Evolutionary conservation across 441 rosid genomes (phyloP), one percentile per base, ranked within the genome.

Genomic region (Adansonia rubrostipa): DNA sequence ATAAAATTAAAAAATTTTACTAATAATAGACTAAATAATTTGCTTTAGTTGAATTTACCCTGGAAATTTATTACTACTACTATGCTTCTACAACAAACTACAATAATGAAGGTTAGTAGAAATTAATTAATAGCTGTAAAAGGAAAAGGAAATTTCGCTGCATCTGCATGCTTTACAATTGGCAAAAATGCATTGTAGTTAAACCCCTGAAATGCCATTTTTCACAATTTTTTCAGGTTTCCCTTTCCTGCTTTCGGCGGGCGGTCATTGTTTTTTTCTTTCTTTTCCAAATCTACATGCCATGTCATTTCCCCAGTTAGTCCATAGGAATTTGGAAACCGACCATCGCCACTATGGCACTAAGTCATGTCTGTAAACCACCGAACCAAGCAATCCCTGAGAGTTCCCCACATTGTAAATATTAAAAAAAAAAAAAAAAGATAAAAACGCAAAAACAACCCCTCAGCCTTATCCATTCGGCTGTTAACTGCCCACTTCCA

Each of bases 391-490:
- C 66, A 28, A 28, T 28, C 33, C 51, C 3, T 5, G 53, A 33
- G 10, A 50, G 33, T 4, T 48, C 17, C 17, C 70, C 70, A 36
- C 48, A 9, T 36, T 40, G 13, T 54, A 54, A 54, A 14, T 14
- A 1, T 54, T 54, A 22, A 11, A 28, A 28, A 28, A 28, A 28
- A 28, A 28, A 28, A 28, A 28, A 28, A 28, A 28, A 3, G 2
- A 1, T 28, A 28, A 28, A 28, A 28, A 28, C 2, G 33, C 33
- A 28, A 2, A 60, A 60, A 28, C 33, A 47, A 47, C n/a, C 65
- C 6, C 40, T 42, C 66, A 6, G 13, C 54, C 77, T 61, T 61
- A 74, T 74, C 58, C 57, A 60, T 9, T 44, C 45, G 53, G 14
- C 57, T 69, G 33, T 20, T 10, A 45, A 19, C 54, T 45, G 4